Base-by-base conservation (phyloP, 1,284 basidiomycete species). In the Heterobasidion irregulare region DNA sequence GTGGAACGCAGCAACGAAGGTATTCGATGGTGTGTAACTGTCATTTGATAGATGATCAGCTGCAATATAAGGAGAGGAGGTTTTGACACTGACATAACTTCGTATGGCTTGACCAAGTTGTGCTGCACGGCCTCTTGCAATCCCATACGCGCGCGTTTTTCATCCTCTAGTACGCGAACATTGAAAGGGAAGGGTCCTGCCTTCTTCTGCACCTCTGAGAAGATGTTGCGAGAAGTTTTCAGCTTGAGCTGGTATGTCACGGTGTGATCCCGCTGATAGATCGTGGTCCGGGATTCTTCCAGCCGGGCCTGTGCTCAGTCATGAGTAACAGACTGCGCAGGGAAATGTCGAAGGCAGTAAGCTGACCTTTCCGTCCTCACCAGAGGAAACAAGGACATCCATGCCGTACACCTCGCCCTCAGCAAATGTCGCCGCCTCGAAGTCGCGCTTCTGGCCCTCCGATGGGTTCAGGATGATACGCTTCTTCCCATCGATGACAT, bases 121-220 rank as follows among this genome's bases (percentile, higher is more conserved):
- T 99, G 96, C 69, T 95, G 88, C 48, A 94, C 92, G 57, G 95
- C 95, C 75, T 99, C 96, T 71, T 93, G 89, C 38, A 99, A 82
- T 64, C 96, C 96, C 81, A 99, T 88, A 54, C 94, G 86, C 19
- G 94, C 89, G 56, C 92, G 84, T 74, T 95, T 94, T 78, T 98
- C 94, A 67, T 99, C 95, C 58, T 98, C 96, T 58, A 99, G 79
- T 54, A 81, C 80, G 61, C 96, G 90, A 59, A 99, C 81, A 67
- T 95, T 98, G 82, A 99, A 98, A 47, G 96, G 96, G 86, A 99
- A 99, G 7, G 92, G 82, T 33, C 95, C 96, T 38, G 96, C 92
- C 72, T 98, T 98, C 80, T 95, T 96, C 74, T 96, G 91, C 65
- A 98, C 92, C 74, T 98, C 96, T 53, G 89, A 89, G 75, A 97